phyloP scores from a whole-genome alignment of 202 grass and related monocot genomes.

The Bolboschoenoplectus hybrid region DNA sequence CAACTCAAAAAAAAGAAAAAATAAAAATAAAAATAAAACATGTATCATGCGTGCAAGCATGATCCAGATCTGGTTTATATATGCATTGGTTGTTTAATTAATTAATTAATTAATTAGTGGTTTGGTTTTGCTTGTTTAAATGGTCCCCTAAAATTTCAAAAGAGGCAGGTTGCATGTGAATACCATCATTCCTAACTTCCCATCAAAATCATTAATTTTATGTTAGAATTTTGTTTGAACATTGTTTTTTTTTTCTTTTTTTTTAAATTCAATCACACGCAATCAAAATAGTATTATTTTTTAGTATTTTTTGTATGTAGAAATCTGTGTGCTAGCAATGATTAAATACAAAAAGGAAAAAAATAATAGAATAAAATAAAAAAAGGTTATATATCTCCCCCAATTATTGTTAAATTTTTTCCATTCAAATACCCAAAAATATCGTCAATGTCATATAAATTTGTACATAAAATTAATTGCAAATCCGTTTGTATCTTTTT shows the following conservation, averaged over 20 bases:
- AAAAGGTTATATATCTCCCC: neutral
- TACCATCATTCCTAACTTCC: neutral
- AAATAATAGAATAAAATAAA: neutral
- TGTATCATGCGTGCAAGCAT: conserved; percentile 8
- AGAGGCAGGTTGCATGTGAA: conserved; percentile 27
- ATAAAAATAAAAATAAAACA: neutral
- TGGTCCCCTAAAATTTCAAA: neutral
- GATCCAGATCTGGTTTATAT: conserved; percentile 7
- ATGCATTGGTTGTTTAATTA: neutral
- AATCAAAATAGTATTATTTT: neutral
- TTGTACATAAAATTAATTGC: neutral
- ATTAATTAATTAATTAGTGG: neutral
- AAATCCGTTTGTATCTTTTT: neutral
- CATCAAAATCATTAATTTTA: neutral
- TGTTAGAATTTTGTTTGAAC: neutral
- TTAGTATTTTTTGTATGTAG: neutral
- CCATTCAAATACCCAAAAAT: neutral
- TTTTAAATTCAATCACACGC: neutral
- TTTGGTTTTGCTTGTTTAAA: neutral
- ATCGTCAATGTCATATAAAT: neutral
- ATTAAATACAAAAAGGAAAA: neutral
- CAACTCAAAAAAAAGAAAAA: neutral
- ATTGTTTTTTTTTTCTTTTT: neutral
- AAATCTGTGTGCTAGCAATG: neutral
- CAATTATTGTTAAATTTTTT: neutral